Conservation (phyloP, 2,329 filamentous ascomycete species). For the Fusarium tupiense region DNA sequence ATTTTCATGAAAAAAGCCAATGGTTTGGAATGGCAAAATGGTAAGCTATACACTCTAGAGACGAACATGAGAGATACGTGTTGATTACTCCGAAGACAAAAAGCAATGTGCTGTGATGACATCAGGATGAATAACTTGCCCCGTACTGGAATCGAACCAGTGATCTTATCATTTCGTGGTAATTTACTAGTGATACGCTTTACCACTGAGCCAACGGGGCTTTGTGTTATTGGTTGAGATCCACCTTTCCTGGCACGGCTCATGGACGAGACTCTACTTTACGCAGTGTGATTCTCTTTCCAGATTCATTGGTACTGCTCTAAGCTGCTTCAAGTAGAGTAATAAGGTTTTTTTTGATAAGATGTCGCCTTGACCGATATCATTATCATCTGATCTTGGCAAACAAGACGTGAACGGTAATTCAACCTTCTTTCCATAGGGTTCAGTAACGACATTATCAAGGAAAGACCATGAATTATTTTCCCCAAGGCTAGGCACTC, state of each 20-base stretch:
- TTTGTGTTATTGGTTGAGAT: background rate
- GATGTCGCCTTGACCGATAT: rapidly evolving
- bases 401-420: rapidly evolving
- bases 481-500: too few species aligned
- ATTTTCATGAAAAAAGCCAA: too few species aligned
- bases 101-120: rapidly evolving
- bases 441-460: too few species aligned
- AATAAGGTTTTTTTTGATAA: rapidly evolving
- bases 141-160: slow-evolving; percentile 24
- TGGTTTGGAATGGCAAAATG: background rate
- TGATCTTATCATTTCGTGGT: slow-evolving; percentile 17
- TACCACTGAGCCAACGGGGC: slow-evolving; percentile 27
- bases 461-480: too few species aligned
- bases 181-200: slow-evolving; percentile 22
- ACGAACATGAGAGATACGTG: too few species aligned
- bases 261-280: rapidly evolving
- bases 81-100: background rate
- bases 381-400: background rate
- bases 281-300: rapidly evolving
- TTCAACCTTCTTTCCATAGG: rapidly evolving
- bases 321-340: rapidly evolving
- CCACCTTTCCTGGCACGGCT: rapidly evolving
- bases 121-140: background rate
- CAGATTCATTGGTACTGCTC: rapidly evolving
- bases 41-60: too few species aligned